phyloP scores from a whole-genome alignment of 306 rosid genomes.

The Medicago arabica region DNA sequence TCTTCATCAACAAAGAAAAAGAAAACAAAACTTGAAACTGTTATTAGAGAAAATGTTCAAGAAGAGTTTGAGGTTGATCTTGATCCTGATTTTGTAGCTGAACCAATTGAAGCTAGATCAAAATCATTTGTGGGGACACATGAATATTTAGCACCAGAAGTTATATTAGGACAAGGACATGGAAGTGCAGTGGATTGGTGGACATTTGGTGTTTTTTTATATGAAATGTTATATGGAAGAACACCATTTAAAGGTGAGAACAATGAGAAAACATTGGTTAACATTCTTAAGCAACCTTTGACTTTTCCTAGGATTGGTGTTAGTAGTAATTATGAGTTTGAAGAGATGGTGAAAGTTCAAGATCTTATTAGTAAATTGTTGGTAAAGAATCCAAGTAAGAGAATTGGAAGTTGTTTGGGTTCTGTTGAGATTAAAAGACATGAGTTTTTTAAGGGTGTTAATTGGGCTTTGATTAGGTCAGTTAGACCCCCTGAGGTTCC shows the following conservation, averaged over 20 bases:
- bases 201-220: conserved; percentile 91
- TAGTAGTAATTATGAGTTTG: conserved; percentile 65
- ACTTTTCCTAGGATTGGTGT: conserved; percentile 72
- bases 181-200: conserved; percentile 99
- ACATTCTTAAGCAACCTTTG: conserved; percentile 77
- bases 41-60: conserved; percentile 61
- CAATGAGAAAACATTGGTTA: conserved; percentile 83
- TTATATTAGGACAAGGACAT: conserved; percentile 91
- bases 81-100: conserved; percentile 88
- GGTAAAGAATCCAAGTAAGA: conserved; percentile 93
- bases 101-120: conserved; percentile 78
- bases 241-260: conserved; percentile 97
- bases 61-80: conserved; percentile 53
- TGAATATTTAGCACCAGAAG: conserved; percentile 94
- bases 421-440: conserved; percentile 93
- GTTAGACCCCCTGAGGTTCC: conserved; percentile 89
- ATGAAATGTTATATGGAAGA: conserved; percentile 84
- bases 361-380: conserved; percentile 77
- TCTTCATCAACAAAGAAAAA: conserved; percentile 55
- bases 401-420: conserved; percentile 83
- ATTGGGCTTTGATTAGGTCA: conserved; percentile 92
- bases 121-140: conserved; percentile 95
- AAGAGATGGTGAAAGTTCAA: conserved; percentile 82
- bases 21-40: conserved; percentile 59
- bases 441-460: conserved; percentile 85